Base-by-base conservation (phyloP, 2,329 filamentous ascomycete genomes). In the Penicillium sp. region DNA sequence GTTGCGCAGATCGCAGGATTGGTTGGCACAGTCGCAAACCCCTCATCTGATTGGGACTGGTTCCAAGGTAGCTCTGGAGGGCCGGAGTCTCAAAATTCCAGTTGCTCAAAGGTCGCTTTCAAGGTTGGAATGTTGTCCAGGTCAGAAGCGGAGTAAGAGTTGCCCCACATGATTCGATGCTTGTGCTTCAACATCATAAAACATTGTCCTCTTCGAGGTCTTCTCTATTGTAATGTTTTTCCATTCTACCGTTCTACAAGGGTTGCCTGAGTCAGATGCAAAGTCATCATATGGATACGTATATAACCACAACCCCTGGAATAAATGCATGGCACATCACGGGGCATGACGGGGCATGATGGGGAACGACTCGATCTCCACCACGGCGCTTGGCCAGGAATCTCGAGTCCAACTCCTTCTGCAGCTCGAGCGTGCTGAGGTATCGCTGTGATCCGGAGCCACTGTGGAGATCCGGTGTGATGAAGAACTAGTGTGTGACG, bases 401-500 rank as follows among this genome's bases (percentile, higher is more conserved):
- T 28, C 8, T 28, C 20, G 20, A 50, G 4, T 39, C 18, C 22
- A 22, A 18, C 35, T 11, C 16, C 8, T 20, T 16, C 9, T 38
- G 35, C 35, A 38, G 27, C 27, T 9, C 35, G 35, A 38, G 53
- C 40, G 51, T 54, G 46, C 48, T 52, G 43, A 30, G 24, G n/a
- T n/a, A 35, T 40, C 43, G 24, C 42, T 40, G 55, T 60, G 57
- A 43, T 54, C 50, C 30, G 49, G 47, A 52, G 42, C 20, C 46
- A 46, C 50, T 3, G 57, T 66, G 66, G 66, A 69, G 67, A 68
- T 66, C 63, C 41, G 11, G 44, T 48, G 48, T 48, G 50, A 46
- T 59, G 60, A 63, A 69, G 66, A 69, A 42, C 57, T 69, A 69
- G 67, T 53, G 66, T 68, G 67, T 70, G 67, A 70, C 55, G 64